Evolutionary conservation across 192 early-diverging fungal species (phyloP).

Genomic region (Backusella psychrophila): DNA sequence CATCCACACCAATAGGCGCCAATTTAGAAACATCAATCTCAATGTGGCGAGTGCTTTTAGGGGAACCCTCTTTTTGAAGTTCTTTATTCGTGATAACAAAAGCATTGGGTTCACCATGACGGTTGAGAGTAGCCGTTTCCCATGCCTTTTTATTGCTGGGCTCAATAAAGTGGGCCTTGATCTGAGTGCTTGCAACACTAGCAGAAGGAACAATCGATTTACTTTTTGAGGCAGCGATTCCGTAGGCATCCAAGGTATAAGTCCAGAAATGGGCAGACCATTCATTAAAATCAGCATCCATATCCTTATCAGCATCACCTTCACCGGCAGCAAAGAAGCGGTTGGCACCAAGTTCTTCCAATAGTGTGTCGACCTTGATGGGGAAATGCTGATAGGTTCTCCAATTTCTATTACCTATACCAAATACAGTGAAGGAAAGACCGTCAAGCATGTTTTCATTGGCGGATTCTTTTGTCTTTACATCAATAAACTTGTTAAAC

Average conservation of each 20-base stretch:
- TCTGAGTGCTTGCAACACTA: background rate
- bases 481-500: constrained; percentile 36
- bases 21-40: constrained; percentile 27
- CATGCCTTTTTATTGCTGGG: constrained; percentile 11
- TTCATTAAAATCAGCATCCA: constrained; percentile 29
- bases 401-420: constrained; percentile 57
- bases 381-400: constrained; percentile 58
- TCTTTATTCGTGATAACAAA: constrained; percentile 33
- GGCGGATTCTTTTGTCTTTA: constrained; percentile 10
- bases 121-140: background rate
- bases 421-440: constrained; percentile 51
- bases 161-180: constrained; percentile 15
- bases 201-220: constrained; percentile 15
- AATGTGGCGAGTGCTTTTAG: constrained; percentile 43
- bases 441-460: constrained; percentile 32
- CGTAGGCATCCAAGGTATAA: constrained; percentile 11
- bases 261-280: constrained; percentile 34
- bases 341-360: constrained; percentile 47
- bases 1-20: constrained; percentile 7
- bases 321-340: constrained; percentile 39
- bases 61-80: constrained; percentile 34
- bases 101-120: constrained; percentile 19
- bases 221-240: constrained; percentile 2
- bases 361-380: constrained; percentile 31
- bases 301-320: constrained; percentile 47